phyloP scores from a whole-genome alignment of 2,329 filamentous ascomycete genomes.

The Ceratocystis diversiconidia region DNA sequence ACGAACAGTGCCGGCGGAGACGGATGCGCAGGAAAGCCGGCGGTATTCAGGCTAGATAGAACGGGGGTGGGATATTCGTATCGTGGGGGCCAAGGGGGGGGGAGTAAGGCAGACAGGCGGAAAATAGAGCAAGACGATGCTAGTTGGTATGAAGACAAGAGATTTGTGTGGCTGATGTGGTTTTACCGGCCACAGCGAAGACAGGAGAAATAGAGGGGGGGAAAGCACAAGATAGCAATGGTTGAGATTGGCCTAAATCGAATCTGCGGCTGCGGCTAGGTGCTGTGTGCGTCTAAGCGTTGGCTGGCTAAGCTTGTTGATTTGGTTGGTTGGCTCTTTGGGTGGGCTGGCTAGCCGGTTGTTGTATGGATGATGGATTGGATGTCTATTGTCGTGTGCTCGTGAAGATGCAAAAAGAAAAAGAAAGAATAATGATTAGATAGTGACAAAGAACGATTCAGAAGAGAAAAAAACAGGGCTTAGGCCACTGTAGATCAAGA shows the following conservation, averaged over 20 bases:
- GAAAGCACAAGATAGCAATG: neutral
- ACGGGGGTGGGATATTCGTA: neutral
- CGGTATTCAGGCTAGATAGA: neutral
- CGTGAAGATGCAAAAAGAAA: conserved; percentile 2
- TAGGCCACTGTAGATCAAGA: conserved; percentile 8
- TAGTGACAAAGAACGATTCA: neutral
- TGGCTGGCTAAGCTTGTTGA: neutral
- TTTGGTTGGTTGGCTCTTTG: neutral
- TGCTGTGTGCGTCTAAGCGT: neutral
- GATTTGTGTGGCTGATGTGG: too few relatives aligned
- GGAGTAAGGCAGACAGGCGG: neutral
- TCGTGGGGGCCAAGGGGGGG: neutral
- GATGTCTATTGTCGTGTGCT: neutral
- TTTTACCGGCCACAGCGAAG: too few relatives aligned
- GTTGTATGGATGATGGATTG: neutral
- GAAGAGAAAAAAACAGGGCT: conserved; percentile 7
- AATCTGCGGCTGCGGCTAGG: neutral
- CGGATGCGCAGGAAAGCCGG: conserved; percentile 22
- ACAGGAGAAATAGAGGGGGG: neutral
- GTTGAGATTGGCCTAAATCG: neutral
- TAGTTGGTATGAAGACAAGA: too few relatives aligned
- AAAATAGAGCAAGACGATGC: neutral
- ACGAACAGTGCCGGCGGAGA: neutral
- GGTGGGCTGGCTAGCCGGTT: neutral
- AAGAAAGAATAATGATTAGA: conserved; percentile 4